Conservation (phyloP, 106 monocot genomes). For the Iris macrosiphon region DNA sequence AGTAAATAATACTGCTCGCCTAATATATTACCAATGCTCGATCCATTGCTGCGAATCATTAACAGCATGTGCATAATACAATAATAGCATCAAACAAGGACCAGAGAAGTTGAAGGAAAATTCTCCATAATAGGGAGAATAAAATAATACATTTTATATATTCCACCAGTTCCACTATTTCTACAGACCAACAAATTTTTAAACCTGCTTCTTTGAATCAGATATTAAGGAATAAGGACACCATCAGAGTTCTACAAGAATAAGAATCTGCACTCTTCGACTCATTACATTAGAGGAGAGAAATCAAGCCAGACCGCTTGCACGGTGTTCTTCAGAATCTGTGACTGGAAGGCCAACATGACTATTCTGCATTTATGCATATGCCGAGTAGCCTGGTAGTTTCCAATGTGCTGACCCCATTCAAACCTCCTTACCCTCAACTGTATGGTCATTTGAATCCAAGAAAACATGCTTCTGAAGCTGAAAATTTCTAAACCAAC, state of each 20-base stretch:
- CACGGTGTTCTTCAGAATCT: not conserved
- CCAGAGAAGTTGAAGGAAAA: too few relatives aligned
- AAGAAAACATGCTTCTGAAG: too few relatives aligned
- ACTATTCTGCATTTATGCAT: too few relatives aligned
- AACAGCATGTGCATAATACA: not conserved
- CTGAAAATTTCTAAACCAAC: not conserved
- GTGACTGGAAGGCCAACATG: not conserved
- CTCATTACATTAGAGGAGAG: too few relatives aligned
- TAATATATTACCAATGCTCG: too few relatives aligned
- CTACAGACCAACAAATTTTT: not conserved
- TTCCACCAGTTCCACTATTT: not conserved
- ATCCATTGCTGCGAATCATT: too few relatives aligned
- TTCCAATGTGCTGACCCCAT: too few relatives aligned
- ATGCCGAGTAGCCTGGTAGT: too few relatives aligned
- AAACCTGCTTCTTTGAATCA: not conserved
- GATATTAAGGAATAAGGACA: slow-evolving; percentile 1
- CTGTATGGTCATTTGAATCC: too few relatives aligned
- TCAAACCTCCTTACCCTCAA: too few relatives aligned
- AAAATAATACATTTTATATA: not conserved
- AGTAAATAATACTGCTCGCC: too few relatives aligned
- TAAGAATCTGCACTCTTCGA: not conserved
- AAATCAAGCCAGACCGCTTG: not conserved
- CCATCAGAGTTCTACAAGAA: too few relatives aligned
- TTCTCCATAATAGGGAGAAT: slow-evolving; percentile 6
- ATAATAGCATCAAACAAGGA: not conserved